These are phyloP conservation scores for Akanthomyces dipterigenus DNA, from an alignment of 2,329 filamentous ascomycete genomes.

Conservation along the genomic window DNA sequence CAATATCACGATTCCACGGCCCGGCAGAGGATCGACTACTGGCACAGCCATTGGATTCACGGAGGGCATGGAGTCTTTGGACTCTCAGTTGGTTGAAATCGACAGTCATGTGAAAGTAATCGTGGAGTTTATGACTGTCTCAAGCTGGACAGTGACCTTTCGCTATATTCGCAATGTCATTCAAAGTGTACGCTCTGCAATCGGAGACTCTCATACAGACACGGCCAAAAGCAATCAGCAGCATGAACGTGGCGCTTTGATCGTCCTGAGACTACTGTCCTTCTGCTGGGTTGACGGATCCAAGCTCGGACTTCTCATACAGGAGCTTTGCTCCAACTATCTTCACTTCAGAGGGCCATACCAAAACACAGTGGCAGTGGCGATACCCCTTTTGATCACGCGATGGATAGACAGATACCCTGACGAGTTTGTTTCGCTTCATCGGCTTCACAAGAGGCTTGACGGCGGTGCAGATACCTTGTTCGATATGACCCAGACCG, in stretches of 20 bases:
- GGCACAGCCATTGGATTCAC: not conserved
- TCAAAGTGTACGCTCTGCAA: conserved; percentile 41
- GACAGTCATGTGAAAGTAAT: conserved; percentile 50
- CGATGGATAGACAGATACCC: conserved; percentile 62
- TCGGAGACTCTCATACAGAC: conserved; percentile 31
- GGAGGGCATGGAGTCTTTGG: conserved; percentile 14
- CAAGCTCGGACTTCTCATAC: conserved; percentile 55
- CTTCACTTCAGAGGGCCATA: conserved; percentile 58
- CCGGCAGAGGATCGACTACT: not conserved
- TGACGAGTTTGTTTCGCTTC: conserved; percentile 57
- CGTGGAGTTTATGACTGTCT: conserved; percentile 58
- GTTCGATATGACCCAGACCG: conserved; percentile 61
- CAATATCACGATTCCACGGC: conserved; percentile 28
- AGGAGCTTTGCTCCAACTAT: conserved; percentile 61
- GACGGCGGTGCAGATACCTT: conserved; percentile 60
- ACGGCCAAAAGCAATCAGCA: conserved; percentile 33
- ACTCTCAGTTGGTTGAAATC: conserved; percentile 37
- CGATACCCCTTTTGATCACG: conserved; percentile 56
- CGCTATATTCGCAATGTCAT: conserved; percentile 50
- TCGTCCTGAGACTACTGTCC: conserved; percentile 51
- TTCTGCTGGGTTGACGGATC: conserved; percentile 59
- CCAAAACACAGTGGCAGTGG: conserved; percentile 56
- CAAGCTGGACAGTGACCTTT: conserved; percentile 55
- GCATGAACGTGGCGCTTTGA: conserved; percentile 46
- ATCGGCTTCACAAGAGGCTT: conserved; percentile 53